These are phyloP conservation scores for Pyrenophora seminiperda DNA, from an alignment of 2,329 filamentous ascomycete genomes.

Conservation along the genomic window DNA sequence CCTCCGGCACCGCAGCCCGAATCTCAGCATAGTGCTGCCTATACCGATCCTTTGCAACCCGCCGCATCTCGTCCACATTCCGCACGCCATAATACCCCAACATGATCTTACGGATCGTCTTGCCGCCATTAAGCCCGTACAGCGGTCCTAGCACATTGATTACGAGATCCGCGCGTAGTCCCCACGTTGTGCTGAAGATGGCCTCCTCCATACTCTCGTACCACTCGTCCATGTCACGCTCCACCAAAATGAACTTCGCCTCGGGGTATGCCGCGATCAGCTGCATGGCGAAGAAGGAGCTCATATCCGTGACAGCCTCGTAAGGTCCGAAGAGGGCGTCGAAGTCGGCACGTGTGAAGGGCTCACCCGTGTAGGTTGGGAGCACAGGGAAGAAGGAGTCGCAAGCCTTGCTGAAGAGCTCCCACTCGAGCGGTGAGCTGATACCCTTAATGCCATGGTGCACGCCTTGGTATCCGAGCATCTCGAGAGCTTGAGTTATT, in stretches of 20 bases:
- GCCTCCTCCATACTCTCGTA: constrained; percentile 24
- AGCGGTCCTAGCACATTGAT: constrained; percentile 6
- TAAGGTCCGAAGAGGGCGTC: constrained; percentile 53
- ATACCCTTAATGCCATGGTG: constrained; percentile 10
- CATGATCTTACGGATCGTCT: constrained; percentile 11
- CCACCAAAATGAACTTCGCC: constrained; percentile 36
- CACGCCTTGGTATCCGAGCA: constrained; percentile 8
- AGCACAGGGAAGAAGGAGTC: constrained; percentile 7
- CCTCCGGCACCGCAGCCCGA: constrained; percentile 23
- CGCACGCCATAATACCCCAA: constrained; percentile 3
- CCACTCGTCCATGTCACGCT: constrained; percentile 29
- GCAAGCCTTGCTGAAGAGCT: constrained; percentile 5
- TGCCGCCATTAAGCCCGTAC: constrained; percentile 5
- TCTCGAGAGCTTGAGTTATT: constrained; percentile 9
- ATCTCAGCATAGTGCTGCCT: constrained; percentile 17
- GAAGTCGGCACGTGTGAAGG: constrained; percentile 48
- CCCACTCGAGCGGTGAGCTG: constrained; percentile 9
- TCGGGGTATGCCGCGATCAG: constrained; percentile 36
- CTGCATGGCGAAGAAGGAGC: constrained; percentile 25
- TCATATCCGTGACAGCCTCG: constrained; percentile 39
- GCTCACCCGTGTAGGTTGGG: constrained; percentile 5
- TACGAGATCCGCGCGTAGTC: constrained; percentile 4
- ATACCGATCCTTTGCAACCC: constrained; percentile 15
- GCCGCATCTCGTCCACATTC: constrained; percentile 6
- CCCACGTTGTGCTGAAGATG: constrained; percentile 16